These are phyloP conservation scores for Ustilago trichophora DNA, from an alignment of 1,284 basidiomycete genomes.

Conservation along the genomic window DNA sequence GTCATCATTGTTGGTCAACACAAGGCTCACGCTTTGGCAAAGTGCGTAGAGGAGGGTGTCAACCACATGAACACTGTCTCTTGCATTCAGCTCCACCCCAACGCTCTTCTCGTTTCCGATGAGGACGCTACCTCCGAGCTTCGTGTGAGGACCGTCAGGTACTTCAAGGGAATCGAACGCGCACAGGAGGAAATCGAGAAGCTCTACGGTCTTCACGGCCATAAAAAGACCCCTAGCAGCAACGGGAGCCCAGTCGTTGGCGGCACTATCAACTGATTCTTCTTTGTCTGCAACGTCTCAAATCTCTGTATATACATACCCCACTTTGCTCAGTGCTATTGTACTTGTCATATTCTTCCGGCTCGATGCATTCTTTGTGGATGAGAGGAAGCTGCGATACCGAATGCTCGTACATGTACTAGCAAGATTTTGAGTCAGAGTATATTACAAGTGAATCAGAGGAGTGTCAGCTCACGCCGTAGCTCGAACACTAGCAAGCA, in stretches of 20 bases:
- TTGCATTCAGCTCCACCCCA: slow-evolving; percentile 58
- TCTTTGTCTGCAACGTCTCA: no score
- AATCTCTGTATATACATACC: slow-evolving; percentile 25
- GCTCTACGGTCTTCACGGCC: slow-evolving; percentile 27
- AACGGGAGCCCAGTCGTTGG: slow-evolving; percentile 23
- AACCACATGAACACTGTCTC: slow-evolving; percentile 48
- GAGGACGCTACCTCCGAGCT: slow-evolving; percentile 84
- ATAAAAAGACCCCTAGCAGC: slow-evolving; percentile 31
- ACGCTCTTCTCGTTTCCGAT: slow-evolving; percentile 78
- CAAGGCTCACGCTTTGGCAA: slow-evolving; percentile 83
- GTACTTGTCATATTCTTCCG: background rate
- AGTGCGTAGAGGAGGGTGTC: slow-evolving; percentile 74
- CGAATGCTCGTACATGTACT: no score
- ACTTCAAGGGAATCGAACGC: slow-evolving; percentile 84
- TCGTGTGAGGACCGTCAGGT: slow-evolving; percentile 84
- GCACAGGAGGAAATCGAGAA: slow-evolving; percentile 84
- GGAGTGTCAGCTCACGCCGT: background rate
- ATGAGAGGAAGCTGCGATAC: no score
- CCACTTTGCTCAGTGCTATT: background rate
- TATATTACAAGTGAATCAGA: no score
- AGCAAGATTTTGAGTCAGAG: no score
- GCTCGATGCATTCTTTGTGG: no score
- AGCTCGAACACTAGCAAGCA: slow-evolving; percentile 11
- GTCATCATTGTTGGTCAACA: slow-evolving; percentile 86
- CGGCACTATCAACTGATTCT: slow-evolving; percentile 1